Evolutionary conservation across 371 early-diverging fungal genomes (phyloP), one percentile per base, ranked within the genome.

Genomic region (Zopfochytrium polystomum): DNA sequence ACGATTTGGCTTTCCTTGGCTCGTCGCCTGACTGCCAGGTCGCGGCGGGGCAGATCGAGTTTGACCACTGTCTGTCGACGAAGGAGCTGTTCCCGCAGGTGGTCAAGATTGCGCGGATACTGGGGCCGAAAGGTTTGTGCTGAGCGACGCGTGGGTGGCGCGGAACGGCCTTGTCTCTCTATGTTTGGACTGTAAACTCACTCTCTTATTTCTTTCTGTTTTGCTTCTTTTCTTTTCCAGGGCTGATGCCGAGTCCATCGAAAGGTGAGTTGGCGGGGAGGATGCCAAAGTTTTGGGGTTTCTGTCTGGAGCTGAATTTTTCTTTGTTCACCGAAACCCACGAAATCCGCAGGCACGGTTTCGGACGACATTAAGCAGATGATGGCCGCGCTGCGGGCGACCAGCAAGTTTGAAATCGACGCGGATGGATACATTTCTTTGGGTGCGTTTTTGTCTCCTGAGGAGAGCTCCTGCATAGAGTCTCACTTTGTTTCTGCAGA

Each of bases 231-330:
- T 57, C 18, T 9, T 57, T 2, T 26, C 22, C 31, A 46, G 58
- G 93, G 22, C 78, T 96, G 58, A 95, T 96, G 96, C 96, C 96
- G 13, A 92, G 90, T 30, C 86, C 89, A 18, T 90, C 92, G 58
- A 91, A 90, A 73, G 93, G 89, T 83, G 73, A 11, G 43, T 53
- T 26, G 4, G 34, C n/a, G n/a, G n/a, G n/a, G n/a, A n/a, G n/a
- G n/a, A n/a, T n/a, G n/a, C n/a, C n/a, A n/a, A n/a, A n/a, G n/a
- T n/a, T n/a, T n/a, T n/a, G n/a, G n/a, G n/a, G n/a, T n/a, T n/a
- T n/a, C n/a, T n/a, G n/a, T n/a, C n/a, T n/a, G n/a, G n/a, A n/a
- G n/a, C n/a, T n/a, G n/a, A 38, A 18, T 62, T 57, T 38, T 7
- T 23, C 0, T 2, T 59, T 26, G 13, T 26, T 35, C 7, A 44